Evolutionary conservation across 2,329 filamentous ascomycete genomes (phyloP), one percentile per base, ranked within the genome.

Genomic region (Cytospora schulzeri): DNA sequence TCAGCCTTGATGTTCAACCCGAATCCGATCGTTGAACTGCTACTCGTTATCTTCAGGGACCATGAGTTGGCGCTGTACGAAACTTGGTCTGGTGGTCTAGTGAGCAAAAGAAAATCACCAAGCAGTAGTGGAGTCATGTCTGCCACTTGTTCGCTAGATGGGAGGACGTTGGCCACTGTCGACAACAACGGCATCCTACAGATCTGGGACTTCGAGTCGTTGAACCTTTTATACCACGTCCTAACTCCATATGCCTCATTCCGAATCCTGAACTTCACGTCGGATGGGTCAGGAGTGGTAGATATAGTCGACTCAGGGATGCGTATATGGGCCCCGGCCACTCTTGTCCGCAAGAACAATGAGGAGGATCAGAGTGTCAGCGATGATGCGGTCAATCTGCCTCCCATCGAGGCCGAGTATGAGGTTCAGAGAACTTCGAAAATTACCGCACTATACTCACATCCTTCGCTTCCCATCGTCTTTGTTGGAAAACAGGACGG

Each of bases 191-290:
- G 69, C 3, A 65, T 62, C 12, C 38, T 71, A 22, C 64, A 66
- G 24, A 67, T 71, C 14, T 71, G 69, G 70, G 69, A 70, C 26
- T 71, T 71, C 29, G 69, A 70, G 28, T 67, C 69, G 3, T 59
- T 71, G 1, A 58, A 60, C 11, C 48, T 68, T 6, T 48, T 71
- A 5, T 71, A 70, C 53, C 62, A 69, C n/a, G 56, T 71, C 4
- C 26, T 60, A 8, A 54, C 69, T 2, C 68, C 69, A 1, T 54
- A 31, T 19, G 54, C 51, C 2, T 60, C 66, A 6, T 69, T 68
- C 41, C 57, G 70, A 14, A 68, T 67, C 14, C 51, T 71, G 24
- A 62, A 65, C 14, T 71, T 71, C 35, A 68, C 68, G 1, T 67
- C 68, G 1, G 69, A 70, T 57, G 66, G 69, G 2, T 59, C 58